Evolutionary conservation across 2,329 filamentous ascomycete species (phyloP).

Genomic region (Corynespora cassiicola): DNA sequence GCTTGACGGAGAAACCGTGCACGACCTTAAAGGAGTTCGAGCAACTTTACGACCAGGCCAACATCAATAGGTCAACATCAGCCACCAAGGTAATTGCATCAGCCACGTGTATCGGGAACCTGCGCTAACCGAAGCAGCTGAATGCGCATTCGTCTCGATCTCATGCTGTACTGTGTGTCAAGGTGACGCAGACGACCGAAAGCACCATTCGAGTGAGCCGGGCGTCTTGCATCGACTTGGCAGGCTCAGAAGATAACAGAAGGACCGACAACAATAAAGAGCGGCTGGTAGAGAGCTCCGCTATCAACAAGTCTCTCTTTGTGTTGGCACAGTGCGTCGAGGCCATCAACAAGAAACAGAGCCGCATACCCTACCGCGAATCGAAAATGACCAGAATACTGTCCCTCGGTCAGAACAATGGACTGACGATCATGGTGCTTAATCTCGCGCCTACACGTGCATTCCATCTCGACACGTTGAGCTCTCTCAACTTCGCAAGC

Average conservation of each 20-base stretch:
- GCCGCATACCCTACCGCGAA: slow-evolving; percentile 88
- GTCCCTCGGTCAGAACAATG: slow-evolving; percentile 91
- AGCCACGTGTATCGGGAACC: neutral
- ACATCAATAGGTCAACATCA: slow-evolving; percentile 87
- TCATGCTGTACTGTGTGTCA: slow-evolving; percentile 90
- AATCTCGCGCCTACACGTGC: slow-evolving; percentile 91
- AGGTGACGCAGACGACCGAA: slow-evolving; percentile 77
- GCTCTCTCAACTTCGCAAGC: slow-evolving; percentile 93
- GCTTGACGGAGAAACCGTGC: slow-evolving; percentile 82
- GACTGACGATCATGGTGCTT: slow-evolving; percentile 94
- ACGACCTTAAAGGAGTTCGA: slow-evolving; percentile 90
- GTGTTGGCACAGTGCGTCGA: slow-evolving; percentile 95
- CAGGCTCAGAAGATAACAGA: slow-evolving; percentile 94
- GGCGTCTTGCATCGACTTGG: slow-evolving; percentile 91
- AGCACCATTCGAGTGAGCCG: slow-evolving; percentile 76
- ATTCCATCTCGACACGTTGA: slow-evolving; percentile 92
- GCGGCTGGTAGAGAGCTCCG: slow-evolving; percentile 89
- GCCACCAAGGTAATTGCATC: slow-evolving; percentile 72
- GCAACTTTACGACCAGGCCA: slow-evolving; percentile 86
- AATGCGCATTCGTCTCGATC: slow-evolving; percentile 90
- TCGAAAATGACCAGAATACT: slow-evolving; percentile 97
- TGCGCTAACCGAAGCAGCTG: slow-evolving; percentile 55
- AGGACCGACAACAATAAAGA: slow-evolving; percentile 94
- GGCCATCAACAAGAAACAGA: slow-evolving; percentile 79
- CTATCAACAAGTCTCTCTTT: slow-evolving; percentile 97